Base-by-base conservation (phyloP, 768 basidiomycete genomes). In the Termitomyces sp. region DNA sequence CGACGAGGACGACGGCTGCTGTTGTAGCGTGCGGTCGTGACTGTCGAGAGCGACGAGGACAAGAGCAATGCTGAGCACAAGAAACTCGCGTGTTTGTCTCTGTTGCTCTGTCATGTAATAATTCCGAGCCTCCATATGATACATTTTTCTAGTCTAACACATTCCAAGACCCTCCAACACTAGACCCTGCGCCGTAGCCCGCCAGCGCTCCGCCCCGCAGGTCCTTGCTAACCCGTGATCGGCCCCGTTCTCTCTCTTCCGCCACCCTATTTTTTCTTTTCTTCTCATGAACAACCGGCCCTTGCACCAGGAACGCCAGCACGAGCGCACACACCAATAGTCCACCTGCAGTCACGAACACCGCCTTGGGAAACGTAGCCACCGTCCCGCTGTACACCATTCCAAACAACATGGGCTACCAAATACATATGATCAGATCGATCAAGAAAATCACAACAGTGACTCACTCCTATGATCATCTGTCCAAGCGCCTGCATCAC, bases 321-420 rank as follows among this genome's bases (percentile, higher is more conserved):
- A 70, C 42, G 20, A 82, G 60, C 36, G 79, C 71, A 36, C 72
- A 67, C 36, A 77, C 63, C 59, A 88, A 72, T 44, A 92, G 76
- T 8, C 74, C 78, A 2, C 76, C 81, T 16, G 86, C 88, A 9
- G 79, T 70, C 18, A 73, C 78, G 66, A 93, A 94, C 50, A 93
- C 83, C 4, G 88, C 80, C 74, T 87, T 89, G 22, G 91, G 91
- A 66, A 77, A 89, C 7, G 70, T 76, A 2, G 83, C 87, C 24
- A 91, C 89, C 0, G 90, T 91, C 53, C 71, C 76, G 64, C 85
- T 83, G 75, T 90, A 94, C 28, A 92, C 73, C 59, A 89, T 53
- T 4, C 87, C 90, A 66, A 93, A 94, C 5, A 93, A 54, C 68
- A 91, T 73, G 1, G 92, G 91, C 87, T 82, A 50, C 13, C 53